A percentile compares a stretch with the other conserved stretches of the same genome.
Evolutionary conservation across 768 basidiomycete genomes (phyloP).

Genomic region (Wakefieldia striispora): DNA sequence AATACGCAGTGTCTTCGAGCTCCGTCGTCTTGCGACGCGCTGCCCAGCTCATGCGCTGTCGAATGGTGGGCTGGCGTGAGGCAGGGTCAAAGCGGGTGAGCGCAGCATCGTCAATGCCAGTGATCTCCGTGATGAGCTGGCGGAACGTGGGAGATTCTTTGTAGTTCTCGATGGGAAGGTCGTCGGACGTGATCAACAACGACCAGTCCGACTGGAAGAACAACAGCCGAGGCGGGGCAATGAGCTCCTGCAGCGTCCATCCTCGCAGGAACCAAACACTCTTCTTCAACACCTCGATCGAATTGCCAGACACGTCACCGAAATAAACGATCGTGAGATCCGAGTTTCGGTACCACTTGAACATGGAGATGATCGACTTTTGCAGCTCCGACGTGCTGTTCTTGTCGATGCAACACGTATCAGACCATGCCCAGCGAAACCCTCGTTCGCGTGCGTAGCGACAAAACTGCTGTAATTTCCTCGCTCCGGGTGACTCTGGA

Average conservation of each 20-base stretch:
- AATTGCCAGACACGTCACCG: conserved; percentile 14
- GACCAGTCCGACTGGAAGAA: conserved; percentile 28
- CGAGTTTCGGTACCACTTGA: conserved; percentile 28
- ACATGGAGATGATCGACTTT: conserved; percentile 32
- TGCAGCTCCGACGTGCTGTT: conserved; percentile 27
- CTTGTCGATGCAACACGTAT: conserved; percentile 31
- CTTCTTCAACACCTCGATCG: conserved; percentile 11
- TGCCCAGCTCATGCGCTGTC: conserved; percentile 30
- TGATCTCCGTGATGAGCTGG: conserved; percentile 14
- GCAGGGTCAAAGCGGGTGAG: conserved; percentile 19
- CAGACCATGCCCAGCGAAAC: conserved; percentile 27
- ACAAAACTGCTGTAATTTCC: conserved; percentile 21
- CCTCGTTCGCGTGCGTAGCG: conserved; percentile 16
- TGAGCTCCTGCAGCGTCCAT: conserved; percentile 28
- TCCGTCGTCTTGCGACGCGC: conserved; percentile 28
- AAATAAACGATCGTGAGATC: conserved; percentile 26
- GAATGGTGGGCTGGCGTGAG: conserved; percentile 12
- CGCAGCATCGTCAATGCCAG: conserved; percentile 15
- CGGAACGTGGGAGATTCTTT: conserved; percentile 13
- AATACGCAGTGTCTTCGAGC: conserved; percentile 29
- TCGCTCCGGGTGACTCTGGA: conserved; percentile 6
- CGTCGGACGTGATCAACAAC: conserved; percentile 8
- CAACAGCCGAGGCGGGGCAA: conserved; percentile 21
- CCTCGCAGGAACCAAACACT: conserved; percentile 27
- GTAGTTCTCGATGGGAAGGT: conserved; percentile 18